A percentile compares a stretch with the other conserved stretches of the same genome.
These are phyloP conservation scores for Colletotrichum shisoi DNA, from an alignment of 2,329 filamentous ascomycete species.

Conservation along the genomic window DNA sequence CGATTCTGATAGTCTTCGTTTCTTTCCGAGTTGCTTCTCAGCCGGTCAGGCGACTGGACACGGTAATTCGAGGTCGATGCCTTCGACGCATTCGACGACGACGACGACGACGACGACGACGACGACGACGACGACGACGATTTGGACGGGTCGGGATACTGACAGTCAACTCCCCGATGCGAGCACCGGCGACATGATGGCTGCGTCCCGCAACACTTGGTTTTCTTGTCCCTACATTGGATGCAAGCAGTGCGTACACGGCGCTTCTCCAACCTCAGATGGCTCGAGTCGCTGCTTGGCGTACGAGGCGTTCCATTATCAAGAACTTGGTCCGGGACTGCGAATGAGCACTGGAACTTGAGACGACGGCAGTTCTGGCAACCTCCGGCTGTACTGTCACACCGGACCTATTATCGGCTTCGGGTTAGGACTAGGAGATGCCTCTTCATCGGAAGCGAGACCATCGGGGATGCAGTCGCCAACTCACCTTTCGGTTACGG, in stretches of 20 bases:
- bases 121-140: neutral
- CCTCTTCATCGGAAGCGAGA: constrained; percentile 10
- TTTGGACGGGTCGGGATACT: constrained; percentile 20
- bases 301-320: neutral
- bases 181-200: constrained; percentile 27
- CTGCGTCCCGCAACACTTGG: constrained; percentile 32
- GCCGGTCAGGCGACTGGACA: neutral
- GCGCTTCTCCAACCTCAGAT: constrained; percentile 31
- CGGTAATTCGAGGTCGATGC: neutral
- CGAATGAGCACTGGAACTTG: constrained; percentile 35
- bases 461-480: neutral
- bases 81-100: neutral
- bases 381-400: constrained; percentile 28
- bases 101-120: neutral
- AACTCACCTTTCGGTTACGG: constrained; percentile 36
- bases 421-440: constrained; percentile 19
- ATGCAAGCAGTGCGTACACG: constrained; percentile 34
- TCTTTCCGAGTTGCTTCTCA: neutral
- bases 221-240: constrained; percentile 31
- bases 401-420: constrained; percentile 27
- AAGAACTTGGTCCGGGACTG: constrained; percentile 1
- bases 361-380: constrained; percentile 35
- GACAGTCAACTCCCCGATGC: constrained; percentile 20
- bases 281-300: constrained; percentile 1
- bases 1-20: neutral